phyloP scores from a whole-genome alignment of 116 monocot genomes.

The Phalaenopsis hybrid region DNA sequence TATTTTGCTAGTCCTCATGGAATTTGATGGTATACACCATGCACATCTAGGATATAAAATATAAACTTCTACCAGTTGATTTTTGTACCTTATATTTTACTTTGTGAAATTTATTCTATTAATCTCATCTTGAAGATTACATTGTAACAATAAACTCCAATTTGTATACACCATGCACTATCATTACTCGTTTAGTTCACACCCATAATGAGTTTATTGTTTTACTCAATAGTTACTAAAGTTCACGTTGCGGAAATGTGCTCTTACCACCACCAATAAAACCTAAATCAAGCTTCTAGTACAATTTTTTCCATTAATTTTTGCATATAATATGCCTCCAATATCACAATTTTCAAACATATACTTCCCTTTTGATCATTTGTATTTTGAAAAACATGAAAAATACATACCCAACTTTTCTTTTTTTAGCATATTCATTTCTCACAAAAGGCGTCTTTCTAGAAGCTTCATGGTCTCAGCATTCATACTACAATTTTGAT shows the following conservation, averaged over 20 bases:
- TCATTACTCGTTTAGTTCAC: not conserved
- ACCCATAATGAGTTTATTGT: not conserved
- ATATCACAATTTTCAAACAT: not conserved
- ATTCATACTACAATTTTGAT: no score
- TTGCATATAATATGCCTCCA: not conserved
- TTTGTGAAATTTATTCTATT: not conserved
- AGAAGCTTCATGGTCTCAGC: no score
- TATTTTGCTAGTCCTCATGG: no score
- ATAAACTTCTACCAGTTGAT: not conserved
- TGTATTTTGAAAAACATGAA: not conserved
- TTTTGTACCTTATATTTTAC: not conserved
- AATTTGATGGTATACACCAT: not conserved
- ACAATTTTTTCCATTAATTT: not conserved
- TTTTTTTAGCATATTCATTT: no score
- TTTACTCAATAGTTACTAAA: not conserved
- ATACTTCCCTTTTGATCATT: not conserved
- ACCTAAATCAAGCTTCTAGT: not conserved
- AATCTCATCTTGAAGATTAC: not conserved
- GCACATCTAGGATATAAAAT: not conserved
- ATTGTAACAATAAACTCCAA: no score
- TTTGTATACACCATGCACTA: no score
- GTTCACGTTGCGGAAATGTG: not conserved
- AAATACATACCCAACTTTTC: not conserved
- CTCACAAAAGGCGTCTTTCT: no score
- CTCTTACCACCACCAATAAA: not conserved